Base-by-base conservation (phyloP, 805 yeast genomes). In the Candida methanosorbosa region DNA sequence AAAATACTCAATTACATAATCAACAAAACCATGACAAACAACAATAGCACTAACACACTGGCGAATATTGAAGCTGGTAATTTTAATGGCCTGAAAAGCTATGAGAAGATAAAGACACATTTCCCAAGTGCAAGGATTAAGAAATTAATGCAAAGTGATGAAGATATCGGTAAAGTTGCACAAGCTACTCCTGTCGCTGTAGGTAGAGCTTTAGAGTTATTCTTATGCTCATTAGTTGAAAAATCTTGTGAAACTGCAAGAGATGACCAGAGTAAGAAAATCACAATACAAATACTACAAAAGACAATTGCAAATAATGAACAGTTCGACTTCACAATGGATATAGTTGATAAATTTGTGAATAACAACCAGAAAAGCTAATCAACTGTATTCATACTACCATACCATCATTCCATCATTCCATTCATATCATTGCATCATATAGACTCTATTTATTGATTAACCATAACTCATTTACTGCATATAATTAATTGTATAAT, bases 181-280 rank as follows among this genome's bases (percentile, higher is more conserved):
- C 97, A 88, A 53, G 97, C 96, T 2, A 94, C 99, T 2, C 99
- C 99, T 0, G 82, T 90, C n/a, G 90, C 90, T 14, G 95, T 92
- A 8, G 97, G 97, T 7, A 73, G 96, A 42, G 95, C 98, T 0
- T 66, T 92, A 34, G 97, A 92, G 61, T 72, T 86, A 40, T 92
- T 92, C 55, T 75, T 92, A 71, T 85, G 94, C 33, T 76, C 92
- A 36, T 67, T 92, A 37, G 94, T 92, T 33, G 88, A 84, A 47
- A 86, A 83, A 31, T 72, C 94, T 16, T 78, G 85, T 34, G 69
- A 72, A 27, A 85, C 82, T 42, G 95, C 97, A 5, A 73, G 78
- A 35, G 65, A 65, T 31, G 70, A 75, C 39, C 92, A 90, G 11
- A 78, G 79, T 13, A 81, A 82, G 50, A 72, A 95, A 45, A 85